A percentile compares a stretch with the other conserved stretches of the same genome.
These are phyloP conservation scores for Candida glaebosa DNA, from an alignment of 805 yeast genomes.

Conservation along the genomic window DNA sequence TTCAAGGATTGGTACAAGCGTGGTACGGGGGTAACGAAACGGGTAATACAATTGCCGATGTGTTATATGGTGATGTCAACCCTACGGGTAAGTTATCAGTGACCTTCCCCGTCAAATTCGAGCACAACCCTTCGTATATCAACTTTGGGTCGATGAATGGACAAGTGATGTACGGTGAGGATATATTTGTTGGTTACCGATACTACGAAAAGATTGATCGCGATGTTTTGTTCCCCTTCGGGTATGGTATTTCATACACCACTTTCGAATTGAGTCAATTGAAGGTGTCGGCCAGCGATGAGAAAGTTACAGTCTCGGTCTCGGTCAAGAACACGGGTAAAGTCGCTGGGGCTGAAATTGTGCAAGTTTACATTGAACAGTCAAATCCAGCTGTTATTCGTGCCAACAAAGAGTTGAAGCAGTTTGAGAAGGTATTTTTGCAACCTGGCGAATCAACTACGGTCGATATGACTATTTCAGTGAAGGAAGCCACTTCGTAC, in stretches of 20 bases:
- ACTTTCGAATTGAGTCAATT: slow-evolving; percentile 42
- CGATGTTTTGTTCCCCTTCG: slow-evolving; percentile 57
- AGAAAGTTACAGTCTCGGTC: slow-evolving; percentile 29
- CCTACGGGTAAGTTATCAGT: slow-evolving; percentile 60
- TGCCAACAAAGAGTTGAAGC: slow-evolving; percentile 60
- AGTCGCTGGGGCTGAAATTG: slow-evolving; percentile 50
- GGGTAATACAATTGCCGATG: slow-evolving; percentile 60
- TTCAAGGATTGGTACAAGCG: slow-evolving; percentile 27
- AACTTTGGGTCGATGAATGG: slow-evolving; percentile 52
- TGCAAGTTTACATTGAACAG: slow-evolving; percentile 50
- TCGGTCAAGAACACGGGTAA: slow-evolving; percentile 48
- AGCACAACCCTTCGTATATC: slow-evolving; percentile 56
- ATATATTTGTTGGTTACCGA: slow-evolving; percentile 61
- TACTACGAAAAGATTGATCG: slow-evolving; percentile 51
- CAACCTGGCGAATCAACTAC: slow-evolving; percentile 41
- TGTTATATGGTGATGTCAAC: slow-evolving; percentile 54
- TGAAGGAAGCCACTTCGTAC: slow-evolving; percentile 53
- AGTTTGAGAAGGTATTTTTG: slow-evolving; percentile 48
- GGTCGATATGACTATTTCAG: slow-evolving; percentile 34
- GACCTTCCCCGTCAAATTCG: slow-evolving; percentile 48
- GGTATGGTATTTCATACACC: slow-evolving; percentile 61
- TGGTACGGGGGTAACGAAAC: slow-evolving; percentile 44
- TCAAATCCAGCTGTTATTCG: slow-evolving; percentile 39
- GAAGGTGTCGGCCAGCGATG: slow-evolving; percentile 23
- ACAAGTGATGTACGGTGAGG: slow-evolving; percentile 59